Conservation (phyloP, 352 stramenopile species). For the Pythium biforme region DNA sequence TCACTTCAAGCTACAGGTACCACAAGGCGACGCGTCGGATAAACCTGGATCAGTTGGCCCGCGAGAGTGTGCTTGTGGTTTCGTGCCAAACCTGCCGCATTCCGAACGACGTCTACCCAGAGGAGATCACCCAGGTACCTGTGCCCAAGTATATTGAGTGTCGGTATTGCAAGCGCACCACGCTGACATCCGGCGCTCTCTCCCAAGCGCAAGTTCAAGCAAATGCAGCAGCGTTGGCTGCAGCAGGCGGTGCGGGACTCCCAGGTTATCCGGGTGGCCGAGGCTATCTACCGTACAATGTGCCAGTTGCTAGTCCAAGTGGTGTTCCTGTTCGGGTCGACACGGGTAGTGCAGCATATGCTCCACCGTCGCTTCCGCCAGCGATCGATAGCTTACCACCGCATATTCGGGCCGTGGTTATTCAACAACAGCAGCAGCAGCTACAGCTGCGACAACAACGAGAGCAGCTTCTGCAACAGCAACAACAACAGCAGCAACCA, state of each 20-base stretch:
- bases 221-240: conserved; percentile 2
- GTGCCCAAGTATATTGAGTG: conserved; percentile 69
- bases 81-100: conserved; percentile 54
- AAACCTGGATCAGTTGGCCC: conserved; percentile 25
- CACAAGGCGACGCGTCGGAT: conserved; percentile 64
- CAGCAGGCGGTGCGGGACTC: neutral
- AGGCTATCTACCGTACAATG: conserved; percentile 19
- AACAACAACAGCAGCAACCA: conserved; percentile 1
- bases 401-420: conserved; percentile 25
- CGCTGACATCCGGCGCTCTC: conserved; percentile 38
- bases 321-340: neutral
- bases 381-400: conserved; percentile 18
- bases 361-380: neutral
- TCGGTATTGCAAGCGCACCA: conserved; percentile 52
- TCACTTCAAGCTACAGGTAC: conserved; percentile 69
- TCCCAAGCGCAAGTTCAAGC: conserved; percentile 21
- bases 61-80: conserved; percentile 49
- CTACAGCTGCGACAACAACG: neutral
- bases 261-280: conserved; percentile 3
- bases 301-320: neutral
- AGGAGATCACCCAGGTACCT: conserved; percentile 51
- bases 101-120: conserved; percentile 65
- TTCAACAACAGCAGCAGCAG: conserved; percentile 29
- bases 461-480: neutral
- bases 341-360: neutral